Evolutionary conservation across 306 rosid species (phyloP), one percentile per base, ranked within the genome.

Genomic region (Neltuma alba): DNA sequence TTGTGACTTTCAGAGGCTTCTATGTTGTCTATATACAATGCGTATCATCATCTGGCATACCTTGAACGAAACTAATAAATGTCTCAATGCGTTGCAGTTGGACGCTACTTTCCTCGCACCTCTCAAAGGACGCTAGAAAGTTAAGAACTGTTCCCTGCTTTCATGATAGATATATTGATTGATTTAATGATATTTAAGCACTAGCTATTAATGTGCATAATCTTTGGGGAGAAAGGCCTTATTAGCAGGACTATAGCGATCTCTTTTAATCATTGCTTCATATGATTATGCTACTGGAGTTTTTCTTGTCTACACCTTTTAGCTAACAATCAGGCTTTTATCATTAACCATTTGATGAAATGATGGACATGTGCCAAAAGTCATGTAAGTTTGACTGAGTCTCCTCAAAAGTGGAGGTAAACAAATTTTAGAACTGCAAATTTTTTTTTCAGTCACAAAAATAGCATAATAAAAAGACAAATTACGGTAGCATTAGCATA

Each of bases 341-440:
- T 63, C 30, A 37, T 27, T 37, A 74, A 41, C 38, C 50, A 80
- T 63, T 20, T 25, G 13, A 40, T 66, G 36, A 27, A 52, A 41
- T 62, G 44, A n/a, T 45, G 6, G 31, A 25, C 12, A 3, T 48
- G 60, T 77, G 23, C 61, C 28, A n/a, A 9, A 58, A 70, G 41
- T 41, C 16, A 10, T 37, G 31, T 20, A 30, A 10, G 6, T 47
- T 16, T 37, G 76, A n/a, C 44, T 34, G 9, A 7, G 36, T 30
- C 52, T 33, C 69, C 18, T 47, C 54, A 61, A 72, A 79, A 80
- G 77, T 48, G 72, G 61, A 72, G 61, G 58, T 42, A 72, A 48
- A 37, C 44, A 9, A 65, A 64, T 3, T 72, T 66, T 77, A 63
- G 31, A 64, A 52, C 27, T 62, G 9, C 15, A n/a, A n/a, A 69